phyloP scores from a whole-genome alignment of 768 basidiomycete genomes.

The Amyloporia xantha region DNA sequence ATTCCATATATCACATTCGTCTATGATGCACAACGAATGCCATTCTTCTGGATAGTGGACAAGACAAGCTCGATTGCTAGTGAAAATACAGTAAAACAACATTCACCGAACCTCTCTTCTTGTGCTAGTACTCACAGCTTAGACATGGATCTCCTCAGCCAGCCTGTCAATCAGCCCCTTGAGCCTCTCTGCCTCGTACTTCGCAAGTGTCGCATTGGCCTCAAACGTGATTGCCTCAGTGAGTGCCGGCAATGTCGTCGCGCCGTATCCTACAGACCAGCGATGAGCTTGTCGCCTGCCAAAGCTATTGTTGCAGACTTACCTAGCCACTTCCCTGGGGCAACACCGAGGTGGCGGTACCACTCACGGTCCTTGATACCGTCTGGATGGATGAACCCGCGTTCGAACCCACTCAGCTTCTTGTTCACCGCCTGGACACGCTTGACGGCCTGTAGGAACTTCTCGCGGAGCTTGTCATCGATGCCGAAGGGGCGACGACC shows the following conservation, averaged over 20 bases:
- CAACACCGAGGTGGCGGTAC: constrained; percentile 81
- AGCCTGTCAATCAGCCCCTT: constrained; percentile 39
- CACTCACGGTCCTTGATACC: constrained; percentile 80
- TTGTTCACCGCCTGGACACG: constrained; percentile 54
- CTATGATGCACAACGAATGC: no score
- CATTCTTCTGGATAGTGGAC: no score
- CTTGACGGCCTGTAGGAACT: constrained; percentile 51
- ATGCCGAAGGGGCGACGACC: not conserved
- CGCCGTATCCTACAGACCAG: constrained; percentile 57
- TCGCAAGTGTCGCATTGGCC: constrained; percentile 51
- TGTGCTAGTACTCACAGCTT: no score
- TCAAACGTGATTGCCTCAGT: constrained; percentile 73
- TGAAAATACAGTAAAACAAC: no score
- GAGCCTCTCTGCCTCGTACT: constrained; percentile 55
- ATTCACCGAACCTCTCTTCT: no score
- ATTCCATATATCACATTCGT: no score
- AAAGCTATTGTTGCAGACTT: constrained; percentile 20
- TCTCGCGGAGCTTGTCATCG: constrained; percentile 19
- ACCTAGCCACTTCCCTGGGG: constrained; percentile 85
- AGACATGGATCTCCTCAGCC: constrained; percentile 6
- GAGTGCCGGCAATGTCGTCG: constrained; percentile 76
- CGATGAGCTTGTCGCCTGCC: not conserved
- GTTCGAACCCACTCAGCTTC: constrained; percentile 67
- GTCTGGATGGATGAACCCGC: constrained; percentile 70
- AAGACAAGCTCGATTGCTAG: no score